These are phyloP conservation scores for Cladosporium halotolerans DNA, from an alignment of 2,329 filamentous ascomycete species.

Conservation along the genomic window DNA sequence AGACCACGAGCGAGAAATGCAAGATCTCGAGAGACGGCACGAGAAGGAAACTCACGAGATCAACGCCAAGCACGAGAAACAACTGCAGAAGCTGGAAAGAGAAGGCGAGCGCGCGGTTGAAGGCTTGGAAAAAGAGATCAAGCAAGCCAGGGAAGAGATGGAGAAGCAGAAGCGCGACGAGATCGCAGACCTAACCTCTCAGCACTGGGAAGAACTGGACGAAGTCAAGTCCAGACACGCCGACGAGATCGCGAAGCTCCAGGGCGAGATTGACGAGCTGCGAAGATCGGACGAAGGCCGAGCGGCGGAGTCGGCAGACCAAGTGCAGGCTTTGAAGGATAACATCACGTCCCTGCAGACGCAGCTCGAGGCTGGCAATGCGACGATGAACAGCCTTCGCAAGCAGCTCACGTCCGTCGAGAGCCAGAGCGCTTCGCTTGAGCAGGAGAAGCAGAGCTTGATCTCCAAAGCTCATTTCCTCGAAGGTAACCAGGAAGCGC, in stretches of 20 bases:
- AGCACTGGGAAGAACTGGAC: conserved; percentile 63
- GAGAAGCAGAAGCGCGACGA: conserved; percentile 45
- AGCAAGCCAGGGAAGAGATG: conserved; percentile 38
- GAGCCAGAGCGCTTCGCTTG: conserved; percentile 57
- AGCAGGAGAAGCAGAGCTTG: conserved; percentile 68
- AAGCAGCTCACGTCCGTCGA: conserved; percentile 42
- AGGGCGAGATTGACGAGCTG: conserved; percentile 44
- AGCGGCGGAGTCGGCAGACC: conserved; percentile 47
- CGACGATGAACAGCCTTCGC: conserved; percentile 52
- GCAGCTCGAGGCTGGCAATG: conserved; percentile 47
- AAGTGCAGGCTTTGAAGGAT: conserved; percentile 35
- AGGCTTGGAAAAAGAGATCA: conserved; percentile 48
- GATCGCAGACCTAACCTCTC: conserved; percentile 51
- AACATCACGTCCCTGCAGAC: conserved; percentile 18
- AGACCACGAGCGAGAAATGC: conserved; percentile 29
- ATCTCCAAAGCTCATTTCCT: conserved; percentile 81
- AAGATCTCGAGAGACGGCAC: conserved; percentile 25
- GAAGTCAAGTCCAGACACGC: conserved; percentile 58
- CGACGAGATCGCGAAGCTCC: conserved; percentile 60
- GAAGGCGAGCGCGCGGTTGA: conserved; percentile 50
- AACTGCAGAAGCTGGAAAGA: conserved; percentile 21
- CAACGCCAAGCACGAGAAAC: conserved; percentile 23
- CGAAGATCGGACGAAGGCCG: conserved; percentile 49
- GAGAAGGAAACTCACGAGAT: conserved; percentile 24
- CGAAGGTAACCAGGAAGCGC: conserved; percentile 81